Evolutionary conservation across 306 rosid genomes (phyloP), one percentile per base, ranked within the genome.

Genomic region (Elaeagnus macrophylla): DNA sequence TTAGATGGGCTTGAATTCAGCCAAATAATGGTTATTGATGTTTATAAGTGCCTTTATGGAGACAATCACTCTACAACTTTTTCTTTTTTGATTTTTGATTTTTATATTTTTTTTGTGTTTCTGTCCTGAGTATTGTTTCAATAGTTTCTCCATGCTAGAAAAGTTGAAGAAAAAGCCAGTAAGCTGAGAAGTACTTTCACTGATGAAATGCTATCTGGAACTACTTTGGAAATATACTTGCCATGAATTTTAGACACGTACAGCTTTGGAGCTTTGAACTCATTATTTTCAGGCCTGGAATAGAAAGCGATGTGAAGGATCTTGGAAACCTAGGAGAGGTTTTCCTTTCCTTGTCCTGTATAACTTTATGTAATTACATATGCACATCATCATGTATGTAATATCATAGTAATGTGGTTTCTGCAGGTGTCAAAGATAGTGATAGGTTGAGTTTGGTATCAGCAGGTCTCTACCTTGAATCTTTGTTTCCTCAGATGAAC

Each of bases 181-280:
- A 81, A 72, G 72, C 84, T 90, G 65, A 76, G 78, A 75, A 83
- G 72, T 64, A 74, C 83, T 62, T 62, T 90, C 59, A 54, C 79
- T n/a, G 55, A 68, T 63, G 95, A 83, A 57, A 41, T 76, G 32
- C 61, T 75, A 47, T 70, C 81, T 8, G 51, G 81, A 65, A 57
- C 86, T 37, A 11, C 65, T 2, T 78, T 32, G 76, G 57, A 64
- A 80, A 86, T 65, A 73, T 84, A 62, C 83, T 91, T 41, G 77
- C 95, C 53, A 83, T 84, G 89, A 86, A 96, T 45, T 91, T 91
- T 78, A 82, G 86, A 74, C 97, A 91, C 81, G 94, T 91, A 59
- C 81, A 79, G 67, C 77, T 81, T 52, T 91, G 91, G 95, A 84
- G 48, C 83, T 75, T 68, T 71, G 91, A 86, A 55, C 72, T 90